Evolutionary conservation across 2,329 filamentous ascomycete genomes (phyloP), one percentile per base, ranked within the genome.

Genomic region (Fusarium bulbicola): DNA sequence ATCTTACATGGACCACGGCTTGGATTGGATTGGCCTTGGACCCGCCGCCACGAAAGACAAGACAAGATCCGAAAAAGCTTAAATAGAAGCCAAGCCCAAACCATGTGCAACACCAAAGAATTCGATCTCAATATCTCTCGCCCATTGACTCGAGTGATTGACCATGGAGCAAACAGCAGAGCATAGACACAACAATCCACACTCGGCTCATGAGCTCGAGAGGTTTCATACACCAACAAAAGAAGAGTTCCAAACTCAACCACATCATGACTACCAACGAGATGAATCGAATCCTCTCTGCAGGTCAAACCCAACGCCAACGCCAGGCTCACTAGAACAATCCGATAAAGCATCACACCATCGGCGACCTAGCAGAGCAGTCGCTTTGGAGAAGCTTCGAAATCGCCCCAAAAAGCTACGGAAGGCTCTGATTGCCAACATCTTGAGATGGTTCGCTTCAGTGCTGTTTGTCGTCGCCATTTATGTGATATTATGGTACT

Each of bases 361-460:
- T 24, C 56, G 52, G 7, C 39, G n/a, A 11, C 28, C 52, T 18
- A 68, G 39, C 32, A 59, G 42, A 21, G 26, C 47, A 26, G n/a
- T 52, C 11, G 37, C 37, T 2, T 7, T 24, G 32, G 52, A 59
- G n/a, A 70, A 59, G 6, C 60, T 69, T 20, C 61, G 57, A 6
- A 61, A n/a, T n/a, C 61, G 56, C 11, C 70, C 71, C 3, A 73
- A 73, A 24, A 62, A 32, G 8, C 30, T 73, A 14, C 58, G 61
- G 15, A 71, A 63, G 24, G 62, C 66, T 11, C n/a, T 73, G 7
- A 5, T 57, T 21, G 70, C 70, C 47, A 73, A 73, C 14, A 18
- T 71, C 7, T 9, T 54, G 15, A 62, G 73, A 63, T 77, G 75
- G 75, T 36, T 71, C 9, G 28, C 70, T 47, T 73, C 75, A 12